A percentile compares a stretch with the other conserved stretches of the same genome.
phyloP scores from a whole-genome alignment of 1,284 basidiomycete genomes.

The Ganoderma lucidum region DNA sequence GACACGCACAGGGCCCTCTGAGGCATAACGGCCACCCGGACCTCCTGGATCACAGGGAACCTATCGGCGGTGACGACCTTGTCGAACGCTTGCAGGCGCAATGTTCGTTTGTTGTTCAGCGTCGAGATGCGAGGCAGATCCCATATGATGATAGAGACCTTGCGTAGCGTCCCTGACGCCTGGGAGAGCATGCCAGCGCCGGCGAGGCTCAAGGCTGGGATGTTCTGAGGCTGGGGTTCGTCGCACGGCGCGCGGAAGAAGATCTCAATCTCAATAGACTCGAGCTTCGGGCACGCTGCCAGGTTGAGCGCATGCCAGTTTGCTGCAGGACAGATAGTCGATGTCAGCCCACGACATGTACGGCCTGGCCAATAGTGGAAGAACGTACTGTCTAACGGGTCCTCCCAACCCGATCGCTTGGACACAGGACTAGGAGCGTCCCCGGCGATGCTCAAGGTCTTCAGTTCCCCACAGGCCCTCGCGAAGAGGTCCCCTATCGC shows the following conservation, averaged over 20 bases:
- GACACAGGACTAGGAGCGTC: not conserved
- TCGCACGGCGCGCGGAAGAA: not conserved
- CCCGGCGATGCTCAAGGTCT: not conserved
- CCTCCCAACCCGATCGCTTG: not conserved
- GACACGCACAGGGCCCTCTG: not conserved
- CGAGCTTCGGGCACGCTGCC: not conserved
- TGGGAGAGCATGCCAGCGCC: not conserved
- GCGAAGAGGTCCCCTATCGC: not conserved
- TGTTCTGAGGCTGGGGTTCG: not conserved
- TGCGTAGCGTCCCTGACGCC: not conserved
- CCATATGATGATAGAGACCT: not conserved
- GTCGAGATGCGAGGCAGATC: not conserved
- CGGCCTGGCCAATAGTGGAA: not conserved
- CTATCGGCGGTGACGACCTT: not conserved
- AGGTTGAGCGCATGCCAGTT: not conserved
- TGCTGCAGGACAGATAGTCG: not conserved
- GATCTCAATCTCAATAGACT: not conserved
- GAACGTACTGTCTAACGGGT: not conserved
- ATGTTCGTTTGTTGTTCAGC: not conserved
- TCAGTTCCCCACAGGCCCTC: not conserved
- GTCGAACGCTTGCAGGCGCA: slow-evolving; percentile 6
- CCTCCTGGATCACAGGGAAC: not conserved
- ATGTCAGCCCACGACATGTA: not conserved
- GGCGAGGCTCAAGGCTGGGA: not conserved
- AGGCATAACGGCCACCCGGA: not conserved